Percentiles rank a stretch among this genome's conserved stretches.
These are phyloP conservation scores for Alternaria novae-zelandiae DNA, from an alignment of 2,329 filamentous ascomycete species.

Conservation along the genomic window DNA sequence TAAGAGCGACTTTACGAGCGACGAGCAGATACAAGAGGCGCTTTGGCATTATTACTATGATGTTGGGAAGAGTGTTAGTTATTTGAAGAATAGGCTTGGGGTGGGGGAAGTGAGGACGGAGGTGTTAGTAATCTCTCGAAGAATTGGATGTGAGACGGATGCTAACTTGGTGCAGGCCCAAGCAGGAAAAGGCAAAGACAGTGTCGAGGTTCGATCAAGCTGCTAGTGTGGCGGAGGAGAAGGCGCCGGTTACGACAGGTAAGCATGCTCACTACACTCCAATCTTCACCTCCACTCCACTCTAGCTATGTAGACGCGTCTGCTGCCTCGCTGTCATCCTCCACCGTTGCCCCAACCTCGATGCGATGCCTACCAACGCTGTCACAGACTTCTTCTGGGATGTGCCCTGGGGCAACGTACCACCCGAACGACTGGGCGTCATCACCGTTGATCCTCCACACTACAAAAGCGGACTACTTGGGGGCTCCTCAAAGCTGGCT, in stretches of 20 bases:
- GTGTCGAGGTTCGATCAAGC: slow-evolving; percentile 54
- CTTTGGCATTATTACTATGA: slow-evolving; percentile 98
- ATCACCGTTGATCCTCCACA: slow-evolving; percentile 67
- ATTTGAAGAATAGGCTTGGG: slow-evolving; percentile 68
- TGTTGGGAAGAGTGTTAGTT: slow-evolving; percentile 81
- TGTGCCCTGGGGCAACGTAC: slow-evolving; percentile 82
- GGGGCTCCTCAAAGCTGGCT: slow-evolving; percentile 86
- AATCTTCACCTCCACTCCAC: slow-evolving; percentile 14
- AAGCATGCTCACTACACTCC: slow-evolving; percentile 44
- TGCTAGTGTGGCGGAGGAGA: slow-evolving; percentile 45
- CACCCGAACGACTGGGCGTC: slow-evolving; percentile 66
- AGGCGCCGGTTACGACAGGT: slow-evolving; percentile 54
- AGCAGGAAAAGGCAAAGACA: slow-evolving; percentile 48
- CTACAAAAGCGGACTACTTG: slow-evolving; percentile 73
- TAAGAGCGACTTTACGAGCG: slow-evolving; percentile 62
- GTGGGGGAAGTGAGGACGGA: slow-evolving; percentile 26
- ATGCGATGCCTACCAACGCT: slow-evolving; percentile 29
- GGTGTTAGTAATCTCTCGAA: too few relatives aligned
- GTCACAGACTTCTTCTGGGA: slow-evolving; percentile 74
- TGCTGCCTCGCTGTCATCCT: slow-evolving; percentile 11
- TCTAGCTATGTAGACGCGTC: slow-evolving; percentile 20
- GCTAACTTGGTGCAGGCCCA: slow-evolving; percentile 16
- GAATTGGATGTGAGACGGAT: too few relatives aligned
- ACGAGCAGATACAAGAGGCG: slow-evolving; percentile 82
- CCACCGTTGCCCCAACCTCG: slow-evolving; percentile 42